These are phyloP conservation scores for Wickerhamomyces bisporus DNA, from an alignment of 805 yeast genomes.

Conservation along the genomic window DNA sequence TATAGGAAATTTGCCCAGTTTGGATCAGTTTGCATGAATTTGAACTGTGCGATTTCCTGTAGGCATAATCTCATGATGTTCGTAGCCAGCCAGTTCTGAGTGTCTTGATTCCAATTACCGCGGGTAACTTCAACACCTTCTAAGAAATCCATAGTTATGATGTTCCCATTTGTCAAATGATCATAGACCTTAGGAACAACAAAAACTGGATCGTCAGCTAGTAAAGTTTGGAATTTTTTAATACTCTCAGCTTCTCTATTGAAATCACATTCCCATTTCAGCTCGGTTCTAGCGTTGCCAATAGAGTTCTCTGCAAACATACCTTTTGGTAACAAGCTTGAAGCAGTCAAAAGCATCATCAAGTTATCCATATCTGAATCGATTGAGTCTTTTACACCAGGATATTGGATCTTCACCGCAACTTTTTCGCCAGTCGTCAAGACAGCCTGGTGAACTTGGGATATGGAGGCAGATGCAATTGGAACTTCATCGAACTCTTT, in stretches of 20 bases:
- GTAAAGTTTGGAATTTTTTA: constrained; percentile 57
- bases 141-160: constrained; percentile 86
- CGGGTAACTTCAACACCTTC: constrained; percentile 78
- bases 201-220: constrained; percentile 57
- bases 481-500: constrained; percentile 80
- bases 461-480: constrained; percentile 95
- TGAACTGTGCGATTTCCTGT: constrained; percentile 75
- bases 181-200: constrained; percentile 78
- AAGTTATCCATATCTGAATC: constrained; percentile 91
- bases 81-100: constrained; percentile 76
- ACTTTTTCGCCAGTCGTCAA: constrained; percentile 64
- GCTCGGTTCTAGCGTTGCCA: constrained; percentile 86
- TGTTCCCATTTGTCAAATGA: constrained; percentile 72
- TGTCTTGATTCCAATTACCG: constrained; percentile 68
- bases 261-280: constrained; percentile 98
- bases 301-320: constrained; percentile 86
- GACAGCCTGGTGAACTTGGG: constrained; percentile 89
- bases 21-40: constrained; percentile 98
- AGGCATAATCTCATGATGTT: constrained; percentile 84
- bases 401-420: constrained; percentile 95
- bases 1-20: constrained; percentile 97
- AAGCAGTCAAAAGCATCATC: constrained; percentile 76
- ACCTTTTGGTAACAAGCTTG: constrained; percentile 84
- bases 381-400: constrained; percentile 91
- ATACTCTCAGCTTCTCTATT: constrained; percentile 79